These are phyloP conservation scores for Malassezia furfur DNA, from an alignment of 1,284 basidiomycete species.

Conservation along the genomic window DNA sequence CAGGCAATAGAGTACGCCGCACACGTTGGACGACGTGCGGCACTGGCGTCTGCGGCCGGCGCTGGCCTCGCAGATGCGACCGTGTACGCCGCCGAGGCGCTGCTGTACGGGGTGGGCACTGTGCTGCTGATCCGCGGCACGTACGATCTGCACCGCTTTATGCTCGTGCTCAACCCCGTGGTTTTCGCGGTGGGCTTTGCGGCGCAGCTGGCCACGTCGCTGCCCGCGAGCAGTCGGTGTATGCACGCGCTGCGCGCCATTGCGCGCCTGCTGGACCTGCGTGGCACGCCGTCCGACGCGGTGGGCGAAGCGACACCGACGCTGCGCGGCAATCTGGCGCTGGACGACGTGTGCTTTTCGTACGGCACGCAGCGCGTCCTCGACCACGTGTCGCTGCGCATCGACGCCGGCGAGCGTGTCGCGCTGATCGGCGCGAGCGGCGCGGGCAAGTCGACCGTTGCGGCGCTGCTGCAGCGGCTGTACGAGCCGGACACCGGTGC, in stretches of 20 bases:
- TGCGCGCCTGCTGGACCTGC: conserved; percentile 56
- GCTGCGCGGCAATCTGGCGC: conserved; percentile 22
- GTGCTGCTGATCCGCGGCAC: conserved; percentile 68
- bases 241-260: conserved; percentile 64
- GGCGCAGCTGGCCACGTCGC: conserved; percentile 72
- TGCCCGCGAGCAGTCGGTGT: conserved; percentile 34
- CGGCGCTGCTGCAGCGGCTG: conserved; percentile 34
- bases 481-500: conserved; percentile 33
- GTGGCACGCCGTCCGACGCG: conserved; percentile 4
- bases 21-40: conserved; percentile 64
- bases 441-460: conserved; percentile 40
- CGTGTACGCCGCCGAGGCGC: conserved; percentile 65
- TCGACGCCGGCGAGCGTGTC: conserved; percentile 34
- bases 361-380: conserved; percentile 28
- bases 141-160: conserved; percentile 76
- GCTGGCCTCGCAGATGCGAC: conserved; percentile 69
- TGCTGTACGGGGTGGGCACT: conserved; percentile 82
- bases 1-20: conserved; percentile 60
- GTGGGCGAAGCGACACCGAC: background rate
- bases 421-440: conserved; percentile 42
- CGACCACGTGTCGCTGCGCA: conserved; percentile 17
- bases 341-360: conserved; percentile 31
- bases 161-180: conserved; percentile 79
- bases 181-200: conserved; percentile 88
- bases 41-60: conserved; percentile 65